Conservation (phyloP, 2,329 filamentous ascomycete species). For the Colletotrichum eremochloae region DNA sequence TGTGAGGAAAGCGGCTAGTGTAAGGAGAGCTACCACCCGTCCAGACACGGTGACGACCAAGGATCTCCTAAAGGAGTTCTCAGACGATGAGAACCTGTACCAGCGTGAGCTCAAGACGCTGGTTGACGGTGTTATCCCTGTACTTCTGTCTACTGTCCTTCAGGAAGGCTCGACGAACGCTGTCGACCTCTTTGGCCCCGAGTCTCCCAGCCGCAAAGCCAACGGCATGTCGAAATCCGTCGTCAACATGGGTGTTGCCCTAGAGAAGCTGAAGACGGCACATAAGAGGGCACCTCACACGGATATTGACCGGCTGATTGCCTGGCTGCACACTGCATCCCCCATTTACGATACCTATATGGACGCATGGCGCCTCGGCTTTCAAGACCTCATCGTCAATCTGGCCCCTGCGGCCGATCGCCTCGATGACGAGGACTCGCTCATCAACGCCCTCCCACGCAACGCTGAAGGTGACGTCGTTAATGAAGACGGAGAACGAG, state of each 20-base stretch:
- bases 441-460: slow-evolving; percentile 69
- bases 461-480: slow-evolving; percentile 76
- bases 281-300: slow-evolving; percentile 85
- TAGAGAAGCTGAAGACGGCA: slow-evolving; percentile 85
- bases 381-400: slow-evolving; percentile 94
- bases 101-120: slow-evolving; percentile 91
- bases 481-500: slow-evolving; percentile 84
- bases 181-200: slow-evolving; percentile 76
- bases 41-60: slow-evolving; percentile 76
- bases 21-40: slow-evolving; percentile 78
- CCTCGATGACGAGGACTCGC: slow-evolving; percentile 70
- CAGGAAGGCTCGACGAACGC: slow-evolving; percentile 75
- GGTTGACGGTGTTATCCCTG: slow-evolving; percentile 94
- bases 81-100: slow-evolving; percentile 88
- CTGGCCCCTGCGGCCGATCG: slow-evolving; percentile 76
- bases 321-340: slow-evolving; percentile 84
- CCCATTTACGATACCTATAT: slow-evolving; percentile 89
- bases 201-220: slow-evolving; percentile 63
- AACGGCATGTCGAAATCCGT: slow-evolving; percentile 85
- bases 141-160: slow-evolving; percentile 87
- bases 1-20: slow-evolving; percentile 81
- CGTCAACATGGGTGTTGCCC: slow-evolving; percentile 90
- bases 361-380: slow-evolving; percentile 90
- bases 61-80: slow-evolving; percentile 84
- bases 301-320: slow-evolving; percentile 78